These are phyloP conservation scores for Ogataea trehalophila DNA, from an alignment of 805 yeast species.

Conservation along the genomic window DNA sequence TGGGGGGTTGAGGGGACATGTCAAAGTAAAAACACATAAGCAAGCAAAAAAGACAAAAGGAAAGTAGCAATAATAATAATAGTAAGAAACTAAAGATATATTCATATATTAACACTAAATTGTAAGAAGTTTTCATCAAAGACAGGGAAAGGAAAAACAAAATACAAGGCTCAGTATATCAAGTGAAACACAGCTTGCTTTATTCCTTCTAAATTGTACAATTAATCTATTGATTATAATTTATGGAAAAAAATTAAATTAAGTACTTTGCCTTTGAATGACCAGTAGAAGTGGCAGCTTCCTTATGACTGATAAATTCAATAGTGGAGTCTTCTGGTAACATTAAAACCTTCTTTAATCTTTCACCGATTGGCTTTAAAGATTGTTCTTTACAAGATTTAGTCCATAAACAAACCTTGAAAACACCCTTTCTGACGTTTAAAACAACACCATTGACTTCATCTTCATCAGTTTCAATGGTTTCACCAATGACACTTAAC, in stretches of 20 bases:
- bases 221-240: no score
- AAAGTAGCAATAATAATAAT: no score
- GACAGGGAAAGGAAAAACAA: not conserved
- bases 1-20: no score
- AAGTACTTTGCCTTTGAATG: conserved; percentile 2
- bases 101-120: no score
- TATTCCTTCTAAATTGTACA: not conserved
- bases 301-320: conserved; percentile 74
- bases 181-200: not conserved
- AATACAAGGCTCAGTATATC: not conserved
- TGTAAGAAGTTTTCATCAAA: no score
- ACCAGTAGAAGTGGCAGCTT: conserved; percentile 21
- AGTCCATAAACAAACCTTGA: conserved; percentile 92
- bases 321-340: conserved; percentile 69
- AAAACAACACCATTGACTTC: conserved; percentile 94
- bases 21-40: no score
- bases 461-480: conserved; percentile 75
- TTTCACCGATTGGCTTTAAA: conserved; percentile 73
- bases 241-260: conserved; percentile 7
- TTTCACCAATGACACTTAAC: conserved; percentile 90
- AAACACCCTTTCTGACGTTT: conserved; percentile 76
- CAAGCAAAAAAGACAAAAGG: no score
- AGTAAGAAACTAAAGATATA: no score
- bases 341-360: conserved; percentile 80
- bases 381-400: conserved; percentile 62